Conservation (phyloP, 805 yeast genomes). For the Suhomyces kilbournensis region DNA sequence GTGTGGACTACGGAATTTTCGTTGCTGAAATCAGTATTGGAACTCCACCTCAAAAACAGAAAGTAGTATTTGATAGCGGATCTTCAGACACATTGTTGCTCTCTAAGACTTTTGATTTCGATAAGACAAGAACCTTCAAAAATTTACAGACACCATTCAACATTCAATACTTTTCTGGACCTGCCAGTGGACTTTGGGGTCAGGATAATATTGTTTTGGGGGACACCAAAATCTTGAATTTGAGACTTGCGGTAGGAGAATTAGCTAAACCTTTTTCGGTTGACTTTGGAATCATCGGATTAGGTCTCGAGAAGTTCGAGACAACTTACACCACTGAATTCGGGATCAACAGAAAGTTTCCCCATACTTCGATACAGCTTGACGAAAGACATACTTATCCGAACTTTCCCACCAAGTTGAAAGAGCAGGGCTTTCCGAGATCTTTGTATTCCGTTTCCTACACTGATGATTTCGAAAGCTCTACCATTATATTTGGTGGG, state of each 20-base stretch:
- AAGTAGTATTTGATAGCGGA: background rate
- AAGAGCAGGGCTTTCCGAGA: slow-evolving; percentile 4
- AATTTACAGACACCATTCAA: background rate
- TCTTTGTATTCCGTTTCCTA: slow-evolving; percentile 13
- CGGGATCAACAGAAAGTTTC: background rate
- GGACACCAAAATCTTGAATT: background rate
- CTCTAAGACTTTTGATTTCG: background rate
- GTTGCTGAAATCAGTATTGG: background rate
- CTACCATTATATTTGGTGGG: slow-evolving; percentile 18
- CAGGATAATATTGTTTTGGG: background rate
- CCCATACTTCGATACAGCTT: background rate
- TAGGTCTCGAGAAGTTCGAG: background rate
- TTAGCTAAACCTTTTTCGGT: background rate
- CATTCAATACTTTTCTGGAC: background rate
- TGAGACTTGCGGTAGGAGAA: slow-evolving; percentile 8
- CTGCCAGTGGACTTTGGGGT: background rate
- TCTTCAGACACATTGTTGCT: background rate
- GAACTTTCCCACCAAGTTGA: slow-evolving; percentile 12
- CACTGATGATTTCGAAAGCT: slow-evolving; percentile 1
- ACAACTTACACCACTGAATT: background rate
- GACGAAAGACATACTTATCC: background rate
- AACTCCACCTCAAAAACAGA: background rate
- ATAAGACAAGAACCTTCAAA: background rate
- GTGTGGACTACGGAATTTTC: background rate
- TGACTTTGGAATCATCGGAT: slow-evolving; percentile 4